Conservation (phyloP, 2,329 filamentous ascomycete species). For the Sodiomyces alkalinus region DNA sequence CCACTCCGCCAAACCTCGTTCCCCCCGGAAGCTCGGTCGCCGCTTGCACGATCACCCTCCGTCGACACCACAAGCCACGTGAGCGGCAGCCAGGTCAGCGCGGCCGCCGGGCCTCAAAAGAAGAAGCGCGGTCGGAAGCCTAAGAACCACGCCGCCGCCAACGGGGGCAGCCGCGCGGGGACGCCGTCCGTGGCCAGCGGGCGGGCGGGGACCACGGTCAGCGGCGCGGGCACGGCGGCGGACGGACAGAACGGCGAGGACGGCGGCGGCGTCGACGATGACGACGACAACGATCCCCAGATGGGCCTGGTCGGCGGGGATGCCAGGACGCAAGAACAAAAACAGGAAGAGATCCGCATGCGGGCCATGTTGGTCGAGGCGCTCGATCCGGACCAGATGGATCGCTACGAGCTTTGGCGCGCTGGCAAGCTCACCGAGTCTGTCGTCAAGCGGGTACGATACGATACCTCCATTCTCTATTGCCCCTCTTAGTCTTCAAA, state of each 20-base stretch:
- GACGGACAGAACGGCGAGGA: slow-evolving; percentile 31
- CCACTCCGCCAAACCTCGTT: slow-evolving; percentile 72
- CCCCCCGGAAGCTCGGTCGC: slow-evolving; percentile 45
- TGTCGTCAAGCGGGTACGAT: slow-evolving; percentile 49
- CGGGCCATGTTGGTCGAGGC: slow-evolving; percentile 46
- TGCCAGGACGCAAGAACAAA: slow-evolving; percentile 50
- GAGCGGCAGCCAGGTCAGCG: slow-evolving; percentile 44
- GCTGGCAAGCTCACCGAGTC: slow-evolving; percentile 53
- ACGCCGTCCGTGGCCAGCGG: slow-evolving; percentile 27
- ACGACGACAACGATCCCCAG: slow-evolving; percentile 31
- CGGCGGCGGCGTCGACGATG: slow-evolving; percentile 42
- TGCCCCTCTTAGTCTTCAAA: background rate
- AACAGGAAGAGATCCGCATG: slow-evolving; percentile 43
- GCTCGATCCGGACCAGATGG: slow-evolving; percentile 51
- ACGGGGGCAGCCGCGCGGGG: slow-evolving; percentile 23
- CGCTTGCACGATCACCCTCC: slow-evolving; percentile 48
- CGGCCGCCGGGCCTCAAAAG: slow-evolving; percentile 24
- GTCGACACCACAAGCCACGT: slow-evolving; percentile 45
- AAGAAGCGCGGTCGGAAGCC: slow-evolving; percentile 48
- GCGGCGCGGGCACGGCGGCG: slow-evolving; percentile 21
- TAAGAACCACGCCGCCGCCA: slow-evolving; percentile 34
- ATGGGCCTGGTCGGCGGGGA: slow-evolving; percentile 42
- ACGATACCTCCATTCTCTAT: background rate
- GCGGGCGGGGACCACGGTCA: slow-evolving; percentile 27
- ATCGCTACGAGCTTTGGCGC: slow-evolving; percentile 57